Evolutionary conservation across 345 rosid species (phyloP), one percentile per base, ranked within the genome.

Genomic region (Atalantia buxifolia): DNA sequence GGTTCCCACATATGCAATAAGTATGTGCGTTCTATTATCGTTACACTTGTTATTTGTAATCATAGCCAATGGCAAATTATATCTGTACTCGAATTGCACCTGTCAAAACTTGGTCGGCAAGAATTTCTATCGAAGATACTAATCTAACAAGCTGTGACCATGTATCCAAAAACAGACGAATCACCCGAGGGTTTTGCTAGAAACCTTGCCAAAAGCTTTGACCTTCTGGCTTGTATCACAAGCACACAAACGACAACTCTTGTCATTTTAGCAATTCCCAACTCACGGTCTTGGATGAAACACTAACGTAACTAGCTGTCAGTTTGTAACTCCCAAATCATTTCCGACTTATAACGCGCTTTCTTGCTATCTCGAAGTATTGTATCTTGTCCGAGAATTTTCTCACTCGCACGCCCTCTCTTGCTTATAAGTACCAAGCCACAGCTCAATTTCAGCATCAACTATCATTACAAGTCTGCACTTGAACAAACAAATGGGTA

Each of bases 311-410:
- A 40, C 14, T 7, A 5, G 35, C 31, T 30, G 62, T 42, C 50
- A 28, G 16, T 36, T 50, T 66, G 33, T 66, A 66, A n/a, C 55
- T 22, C 38, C 19, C 38, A 27, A 56, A 35, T 66, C 28, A 64
- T 76, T 36, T 18, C 62, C 6, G 18, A 63, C 59, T 55, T 9
- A 50, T 6, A 25, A 63, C 67, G 55, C 33, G 72, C 77, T 64
- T 74, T 35, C 62, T 24, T 10, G 68, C 38, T 0, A 9, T 24
- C 14, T 7, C 28, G 36, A 42, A 69, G 45, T 62, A 53, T 0
- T 4, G 57, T 18, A 36, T 19, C 84, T 78, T 82, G 76, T 64
- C 66, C 2, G 48, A 64, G 22, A 81, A 76, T 76, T 66, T 59
- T 75, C 76, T 22, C 1, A 38, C 56, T 64, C 9, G 3, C 31